phyloP scores from a whole-genome alignment of 768 basidiomycete species.

The Hericium erinaceus region DNA sequence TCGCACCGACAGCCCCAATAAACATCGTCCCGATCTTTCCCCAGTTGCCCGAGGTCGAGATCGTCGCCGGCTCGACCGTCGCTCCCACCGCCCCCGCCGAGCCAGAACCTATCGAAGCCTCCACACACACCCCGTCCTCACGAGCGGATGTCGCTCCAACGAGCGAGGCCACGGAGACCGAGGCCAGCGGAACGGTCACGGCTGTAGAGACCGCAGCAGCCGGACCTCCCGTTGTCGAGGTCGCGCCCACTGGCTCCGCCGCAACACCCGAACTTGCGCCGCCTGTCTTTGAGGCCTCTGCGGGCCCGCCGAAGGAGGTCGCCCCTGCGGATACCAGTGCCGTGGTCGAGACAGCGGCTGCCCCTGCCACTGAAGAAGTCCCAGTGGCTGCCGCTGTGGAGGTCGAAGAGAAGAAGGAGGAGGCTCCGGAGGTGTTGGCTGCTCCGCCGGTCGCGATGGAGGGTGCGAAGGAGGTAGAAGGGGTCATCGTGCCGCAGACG shows the following conservation, averaged over 20 bases:
- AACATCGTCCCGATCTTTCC: not conserved
- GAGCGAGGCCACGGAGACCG: not conserved
- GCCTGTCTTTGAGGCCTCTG: not conserved
- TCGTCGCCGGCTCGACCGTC: not conserved
- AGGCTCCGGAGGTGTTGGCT: not conserved
- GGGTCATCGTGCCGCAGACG: not conserved
- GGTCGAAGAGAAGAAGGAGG: not conserved
- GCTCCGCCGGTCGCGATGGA: not conserved
- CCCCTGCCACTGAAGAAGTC: not conserved
- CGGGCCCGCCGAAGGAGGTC: not conserved
- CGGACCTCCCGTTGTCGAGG: not conserved
- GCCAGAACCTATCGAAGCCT: not conserved
- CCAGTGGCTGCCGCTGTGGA: not conserved
- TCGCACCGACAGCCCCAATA: not conserved
- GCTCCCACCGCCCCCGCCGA: not conserved
- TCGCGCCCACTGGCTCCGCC: not conserved
- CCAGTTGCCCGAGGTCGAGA: not conserved
- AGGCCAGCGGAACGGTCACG: not conserved
- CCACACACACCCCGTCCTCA: conserved; percentile 5
- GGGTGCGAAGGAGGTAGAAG: not conserved
- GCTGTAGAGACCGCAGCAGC: not conserved
- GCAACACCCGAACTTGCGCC: not conserved
- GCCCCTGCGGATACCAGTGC: not conserved
- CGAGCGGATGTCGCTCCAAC: not conserved
- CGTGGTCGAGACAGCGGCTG: not conserved